Conservation (phyloP, 176 grass and related monocot genomes). For the Triticum timopheevii region DNA sequence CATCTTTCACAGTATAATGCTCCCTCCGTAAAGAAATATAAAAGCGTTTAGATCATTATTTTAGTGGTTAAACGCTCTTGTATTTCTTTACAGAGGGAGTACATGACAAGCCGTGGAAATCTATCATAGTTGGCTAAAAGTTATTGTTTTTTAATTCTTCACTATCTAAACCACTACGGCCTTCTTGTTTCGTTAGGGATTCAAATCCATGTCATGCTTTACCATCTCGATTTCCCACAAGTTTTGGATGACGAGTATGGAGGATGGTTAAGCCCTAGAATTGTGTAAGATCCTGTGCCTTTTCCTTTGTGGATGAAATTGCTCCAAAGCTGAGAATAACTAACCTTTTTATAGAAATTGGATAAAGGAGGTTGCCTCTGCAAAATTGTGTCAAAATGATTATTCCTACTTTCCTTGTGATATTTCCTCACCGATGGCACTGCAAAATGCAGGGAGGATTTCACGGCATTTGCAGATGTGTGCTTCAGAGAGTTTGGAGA, state of each 20-base stretch:
- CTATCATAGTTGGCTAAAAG: neutral
- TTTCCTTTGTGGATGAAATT: neutral
- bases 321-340: neutral
- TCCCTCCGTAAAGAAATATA: too few relatives aligned
- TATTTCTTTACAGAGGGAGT: too few relatives aligned
- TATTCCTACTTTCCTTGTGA: neutral
- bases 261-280: conserved; percentile 33
- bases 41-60: too few relatives aligned
- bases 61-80: too few relatives aligned
- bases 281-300: conserved; percentile 33
- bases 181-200: conserved; percentile 37
- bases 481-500: conserved; percentile 50
- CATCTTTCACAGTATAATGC: too few relatives aligned
- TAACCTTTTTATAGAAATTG: neutral
- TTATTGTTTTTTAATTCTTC: neutral
- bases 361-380: neutral
- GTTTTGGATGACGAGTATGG: conserved; percentile 62
- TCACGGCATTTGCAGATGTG: conserved; percentile 40
- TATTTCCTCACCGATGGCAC: neutral
- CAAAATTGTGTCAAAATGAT: neutral
- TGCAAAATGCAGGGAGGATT: conserved; percentile 36
- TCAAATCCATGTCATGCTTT: conserved; percentile 56
- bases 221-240: conserved; percentile 66
- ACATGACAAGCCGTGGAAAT: neutral
- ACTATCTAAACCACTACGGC: neutral